phyloP scores from a whole-genome alignment of 192 early-diverging fungal species.

The Coemansia sp. region DNA sequence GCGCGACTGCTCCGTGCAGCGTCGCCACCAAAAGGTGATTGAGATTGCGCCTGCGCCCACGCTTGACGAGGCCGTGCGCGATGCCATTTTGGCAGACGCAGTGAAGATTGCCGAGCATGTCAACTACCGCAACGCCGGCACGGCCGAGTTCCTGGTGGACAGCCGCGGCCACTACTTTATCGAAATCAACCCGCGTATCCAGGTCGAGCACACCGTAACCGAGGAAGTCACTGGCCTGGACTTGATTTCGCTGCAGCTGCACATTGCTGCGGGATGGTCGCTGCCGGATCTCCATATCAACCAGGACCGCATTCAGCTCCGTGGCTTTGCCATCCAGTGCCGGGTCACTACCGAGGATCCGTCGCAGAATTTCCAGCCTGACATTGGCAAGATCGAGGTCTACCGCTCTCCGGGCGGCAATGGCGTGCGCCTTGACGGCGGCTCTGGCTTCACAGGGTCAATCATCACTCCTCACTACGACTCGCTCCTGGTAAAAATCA shows the following conservation, averaged over 20 bases:
- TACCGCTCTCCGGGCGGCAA: constrained; percentile 89
- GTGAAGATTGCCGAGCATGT: constrained; percentile 86
- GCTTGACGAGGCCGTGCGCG: constrained; percentile 62
- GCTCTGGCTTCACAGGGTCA: constrained; percentile 85
- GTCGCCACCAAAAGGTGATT: constrained; percentile 95
- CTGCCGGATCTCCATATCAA: constrained; percentile 74
- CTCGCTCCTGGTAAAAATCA: constrained; percentile 89
- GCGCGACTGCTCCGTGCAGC: constrained; percentile 97
- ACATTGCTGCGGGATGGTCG: constrained; percentile 86
- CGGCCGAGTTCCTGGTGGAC: constrained; percentile 96
- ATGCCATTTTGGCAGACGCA: constrained; percentile 83
- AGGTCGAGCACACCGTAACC: constrained; percentile 98
- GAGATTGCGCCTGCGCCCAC: constrained; percentile 87
- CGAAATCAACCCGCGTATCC: constrained; percentile 97
- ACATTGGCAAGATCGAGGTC: constrained; percentile 93
- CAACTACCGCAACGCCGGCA: constrained; percentile 94
- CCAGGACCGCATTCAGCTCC: constrained; percentile 76
- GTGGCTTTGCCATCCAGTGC: constrained; percentile 92
- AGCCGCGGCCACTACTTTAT: constrained; percentile 92
- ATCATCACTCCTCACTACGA: constrained; percentile 95
- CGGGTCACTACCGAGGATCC: constrained; percentile 97
- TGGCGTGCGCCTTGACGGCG: constrained; percentile 84
- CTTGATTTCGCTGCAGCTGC: constrained; percentile 88
- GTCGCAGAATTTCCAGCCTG: constrained; percentile 89
- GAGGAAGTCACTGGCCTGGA: constrained; percentile 97